These are phyloP conservation scores for Moesziomyces parantarcticus DNA, from an alignment of 1,284 basidiomycete genomes.

Conservation along the genomic window DNA sequence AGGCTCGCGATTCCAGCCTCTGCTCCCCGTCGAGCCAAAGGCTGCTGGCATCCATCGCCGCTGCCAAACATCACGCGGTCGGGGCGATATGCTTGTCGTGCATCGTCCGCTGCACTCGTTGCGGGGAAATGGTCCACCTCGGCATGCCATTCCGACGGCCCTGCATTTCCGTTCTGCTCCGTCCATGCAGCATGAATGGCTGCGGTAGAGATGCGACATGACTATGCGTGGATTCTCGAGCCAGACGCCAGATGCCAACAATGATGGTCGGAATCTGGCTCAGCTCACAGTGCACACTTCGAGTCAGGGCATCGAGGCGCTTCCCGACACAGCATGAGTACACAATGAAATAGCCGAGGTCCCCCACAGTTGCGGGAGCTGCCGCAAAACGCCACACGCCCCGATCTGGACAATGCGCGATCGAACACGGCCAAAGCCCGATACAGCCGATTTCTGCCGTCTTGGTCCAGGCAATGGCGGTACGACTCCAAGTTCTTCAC, in stretches of 20 bases:
- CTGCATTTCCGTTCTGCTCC: neutral
- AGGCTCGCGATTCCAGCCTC: neutral
- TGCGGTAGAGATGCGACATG: neutral
- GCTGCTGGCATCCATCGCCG: too few relatives aligned
- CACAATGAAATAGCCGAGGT: neutral
- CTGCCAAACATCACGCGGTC: neutral
- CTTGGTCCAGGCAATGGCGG: neutral
- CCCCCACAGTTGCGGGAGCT: constrained; percentile 14
- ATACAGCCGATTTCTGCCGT: neutral
- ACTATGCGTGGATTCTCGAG: too few relatives aligned
- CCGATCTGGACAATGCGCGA: neutral
- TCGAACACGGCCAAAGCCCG: neutral
- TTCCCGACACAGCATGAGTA: too few relatives aligned
- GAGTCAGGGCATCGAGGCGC: too few relatives aligned
- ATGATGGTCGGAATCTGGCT: too few relatives aligned
- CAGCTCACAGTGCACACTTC: too few relatives aligned
- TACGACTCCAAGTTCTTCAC: too few relatives aligned
- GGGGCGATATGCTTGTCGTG: neutral
- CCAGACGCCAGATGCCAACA: too few relatives aligned
- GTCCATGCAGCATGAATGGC: too few relatives aligned
- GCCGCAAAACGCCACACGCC: constrained; percentile 3
- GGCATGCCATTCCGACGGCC: neutral
- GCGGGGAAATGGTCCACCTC: too few relatives aligned
- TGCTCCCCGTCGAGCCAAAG: too few relatives aligned
- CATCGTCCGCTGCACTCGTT: neutral